Base-by-base conservation (phyloP, 768 basidiomycete genomes). In the Lentinula boryana region DNA sequence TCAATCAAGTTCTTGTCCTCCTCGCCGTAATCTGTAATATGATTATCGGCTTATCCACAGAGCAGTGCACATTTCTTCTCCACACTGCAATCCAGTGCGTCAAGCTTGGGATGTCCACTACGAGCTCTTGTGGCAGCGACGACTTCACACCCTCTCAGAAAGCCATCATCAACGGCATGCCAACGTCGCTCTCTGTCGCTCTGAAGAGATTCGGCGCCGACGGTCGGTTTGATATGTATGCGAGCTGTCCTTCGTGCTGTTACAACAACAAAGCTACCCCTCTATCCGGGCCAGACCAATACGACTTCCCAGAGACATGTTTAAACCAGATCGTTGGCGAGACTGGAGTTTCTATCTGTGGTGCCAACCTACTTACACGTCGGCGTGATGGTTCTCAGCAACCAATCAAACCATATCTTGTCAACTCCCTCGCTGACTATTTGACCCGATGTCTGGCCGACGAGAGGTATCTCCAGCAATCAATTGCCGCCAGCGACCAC, bases 341-440 rank as follows among this genome's bases (percentile, higher is more conserved):
- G 3, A 36, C 51, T 1, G 32, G 49, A 0, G 8, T n/a, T 6
- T 21, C 32, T 21, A 38, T 7, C 9, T 62, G 61, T 33, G 54
- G 61, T 32, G 38, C 43, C 8, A 16, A 36, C 5, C 46, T 62
- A 4, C 32, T 55, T 2, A 50, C 10, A 12, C 21, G 35, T 15
- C 16, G 50, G 7, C 18, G 41, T 12, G 31, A 54, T 36, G 38
- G 38, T 44, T 44, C 55, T 16, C 15, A 21, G 21, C 46, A 36
- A 18, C 68, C 63, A 12, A 62, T 66, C 18, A 69, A 67, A 58
- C 68, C 67, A 0, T 64, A 64, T 2, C 48, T 63, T n/a, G n/a
- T n/a, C n/a, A n/a, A n/a, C n/a, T n/a, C n/a, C n/a, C n/a, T n/a
- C n/a, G n/a, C n/a, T n/a, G n/a, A n/a, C n/a, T n/a, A n/a, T n/a